Conservation (phyloP, 345 rosid species). For the Adansonia digitata region DNA sequence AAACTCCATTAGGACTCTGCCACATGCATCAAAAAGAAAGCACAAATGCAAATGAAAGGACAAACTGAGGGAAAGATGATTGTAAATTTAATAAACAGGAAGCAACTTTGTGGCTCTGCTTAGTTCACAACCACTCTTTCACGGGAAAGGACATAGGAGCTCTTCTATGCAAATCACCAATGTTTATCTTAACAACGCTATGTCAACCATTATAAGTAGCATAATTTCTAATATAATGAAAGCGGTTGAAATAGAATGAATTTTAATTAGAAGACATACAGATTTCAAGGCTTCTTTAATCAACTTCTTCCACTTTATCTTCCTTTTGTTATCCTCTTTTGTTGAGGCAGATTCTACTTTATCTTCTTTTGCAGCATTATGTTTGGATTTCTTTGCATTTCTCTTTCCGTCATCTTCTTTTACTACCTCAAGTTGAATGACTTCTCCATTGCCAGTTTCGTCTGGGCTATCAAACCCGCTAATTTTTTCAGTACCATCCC, state of each 20-base stretch:
- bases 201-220: background rate
- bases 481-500: conserved; percentile 12
- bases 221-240: background rate
- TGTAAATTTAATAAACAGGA: background rate
- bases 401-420: conserved; percentile 17
- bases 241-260: background rate
- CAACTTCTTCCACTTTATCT: conserved; percentile 83
- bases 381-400: conserved; percentile 40
- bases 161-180: background rate
- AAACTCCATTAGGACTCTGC: conserved; percentile 52
- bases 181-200: background rate
- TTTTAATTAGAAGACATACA: conserved; percentile 32
- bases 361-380: conserved; percentile 7
- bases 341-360: conserved; percentile 12
- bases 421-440: conserved; percentile 28
- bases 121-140: background rate
- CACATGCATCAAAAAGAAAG: background rate
- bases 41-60: background rate
- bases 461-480: conserved; percentile 10
- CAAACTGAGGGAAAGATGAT: background rate
- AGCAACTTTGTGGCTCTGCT: background rate
- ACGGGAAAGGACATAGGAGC: background rate
- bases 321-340: conserved; percentile 33
- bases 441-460: conserved; percentile 36
- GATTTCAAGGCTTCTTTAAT: conserved; percentile 57